A percentile compares a stretch with the other conserved stretches of the same genome.
phyloP scores from a whole-genome alignment of 2,329 filamentous ascomycete species.

The Pseudomassariella vexata region DNA sequence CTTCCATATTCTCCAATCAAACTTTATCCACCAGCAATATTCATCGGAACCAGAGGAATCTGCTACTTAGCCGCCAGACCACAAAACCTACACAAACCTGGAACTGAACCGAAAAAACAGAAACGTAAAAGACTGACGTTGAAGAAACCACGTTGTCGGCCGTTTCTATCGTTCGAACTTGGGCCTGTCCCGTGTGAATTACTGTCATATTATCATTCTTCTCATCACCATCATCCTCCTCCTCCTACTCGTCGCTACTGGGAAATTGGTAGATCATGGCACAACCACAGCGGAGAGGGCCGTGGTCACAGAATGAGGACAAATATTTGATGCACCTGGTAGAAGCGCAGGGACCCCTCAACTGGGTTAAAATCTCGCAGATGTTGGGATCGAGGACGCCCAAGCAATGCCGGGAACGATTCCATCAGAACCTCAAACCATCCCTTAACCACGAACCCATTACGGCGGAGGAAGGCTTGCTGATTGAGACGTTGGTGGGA shows the following conservation, averaged over 20 bases:
- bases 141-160: too few relatives aligned
- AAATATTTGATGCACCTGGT: constrained; percentile 65
- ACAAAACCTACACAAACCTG: too few relatives aligned
- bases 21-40: too few relatives aligned
- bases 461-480: constrained; percentile 59
- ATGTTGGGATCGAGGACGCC: constrained; percentile 73
- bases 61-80: too few relatives aligned
- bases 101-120: too few relatives aligned
- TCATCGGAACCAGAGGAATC: too few relatives aligned
- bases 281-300: constrained; percentile 50
- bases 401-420: constrained; percentile 93
- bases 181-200: not conserved
- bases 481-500: constrained; percentile 72
- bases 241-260: constrained; percentile 19
- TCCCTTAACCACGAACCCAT: constrained; percentile 69
- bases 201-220: constrained; percentile 4
- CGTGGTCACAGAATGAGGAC: constrained; percentile 79
- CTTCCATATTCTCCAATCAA: too few relatives aligned
- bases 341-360: constrained; percentile 64
- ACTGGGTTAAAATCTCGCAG: constrained; percentile 85
- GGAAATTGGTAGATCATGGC: not conserved
- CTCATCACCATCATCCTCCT: constrained; percentile 7
- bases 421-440: constrained; percentile 87
- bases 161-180: too few relatives aligned
- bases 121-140: too few relatives aligned